Percentiles rank a stretch among this genome's conserved stretches.
phyloP scores from a whole-genome alignment of 2,329 filamentous ascomycete genomes.

The Furcasterigmium furcatum region DNA sequence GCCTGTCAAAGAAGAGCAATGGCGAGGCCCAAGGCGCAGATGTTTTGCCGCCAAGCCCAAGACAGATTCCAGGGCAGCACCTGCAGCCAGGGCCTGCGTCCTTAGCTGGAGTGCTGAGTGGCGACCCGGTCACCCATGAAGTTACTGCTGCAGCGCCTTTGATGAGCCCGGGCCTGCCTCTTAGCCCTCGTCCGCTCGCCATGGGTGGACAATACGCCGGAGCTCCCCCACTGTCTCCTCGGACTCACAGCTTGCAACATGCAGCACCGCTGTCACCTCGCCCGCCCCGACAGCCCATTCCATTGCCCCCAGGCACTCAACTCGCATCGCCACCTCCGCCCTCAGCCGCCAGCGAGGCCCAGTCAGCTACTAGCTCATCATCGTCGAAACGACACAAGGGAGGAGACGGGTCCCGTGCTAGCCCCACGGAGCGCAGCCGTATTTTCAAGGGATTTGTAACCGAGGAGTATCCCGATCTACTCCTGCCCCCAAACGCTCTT shows the following conservation, averaged over 20 bases:
- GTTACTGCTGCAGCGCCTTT: conserved; percentile 36
- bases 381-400: conserved; percentile 27
- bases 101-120: conserved; percentile 48
- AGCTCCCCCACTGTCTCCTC: conserved; percentile 66
- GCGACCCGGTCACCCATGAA: conserved; percentile 21
- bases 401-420: conserved; percentile 29
- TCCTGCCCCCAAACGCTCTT: conserved; percentile 85
- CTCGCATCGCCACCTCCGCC: conserved; percentile 47
- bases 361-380: conserved; percentile 32
- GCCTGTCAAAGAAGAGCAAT: conserved; percentile 70
- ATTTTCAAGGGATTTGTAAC: conserved; percentile 78
- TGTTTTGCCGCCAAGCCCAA: conserved; percentile 32
- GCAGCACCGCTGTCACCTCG: conserved; percentile 65
- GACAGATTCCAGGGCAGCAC: conserved; percentile 23
- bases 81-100: conserved; percentile 42
- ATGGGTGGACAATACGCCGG: conserved; percentile 11
- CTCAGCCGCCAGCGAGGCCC: conserved; percentile 14
- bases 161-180: conserved; percentile 57
- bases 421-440: conserved; percentile 39
- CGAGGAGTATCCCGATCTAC: conserved; percentile 81
- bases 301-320: conserved; percentile 67
- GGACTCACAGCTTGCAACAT: conserved; percentile 39
- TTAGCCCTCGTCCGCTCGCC: conserved; percentile 52
- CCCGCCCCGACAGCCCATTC: conserved; percentile 69
- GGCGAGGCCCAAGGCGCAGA: conserved; percentile 31